A percentile compares a stretch with the other conserved stretches of the same genome.
Evolutionary conservation across 163 green algal species (phyloP).

Genomic region (Trebouxia gelatinosa): DNA sequence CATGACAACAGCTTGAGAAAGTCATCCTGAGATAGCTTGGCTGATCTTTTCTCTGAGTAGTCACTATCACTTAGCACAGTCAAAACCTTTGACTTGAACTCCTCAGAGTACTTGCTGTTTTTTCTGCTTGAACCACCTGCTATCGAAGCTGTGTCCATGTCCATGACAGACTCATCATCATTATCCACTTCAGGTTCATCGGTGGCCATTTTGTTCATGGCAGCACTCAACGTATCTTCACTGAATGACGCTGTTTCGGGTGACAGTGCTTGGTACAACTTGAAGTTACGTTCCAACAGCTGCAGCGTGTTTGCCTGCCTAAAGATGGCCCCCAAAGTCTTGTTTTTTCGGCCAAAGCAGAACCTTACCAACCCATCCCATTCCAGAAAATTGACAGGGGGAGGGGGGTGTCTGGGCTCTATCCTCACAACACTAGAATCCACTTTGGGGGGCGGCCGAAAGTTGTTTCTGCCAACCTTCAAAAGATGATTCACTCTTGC

Average conservation of each 20-base stretch:
- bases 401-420: constrained; percentile 91
- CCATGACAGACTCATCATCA: constrained; percentile 27
- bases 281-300: constrained; percentile 79
- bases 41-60: constrained; percentile 65
- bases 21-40: constrained; percentile 90
- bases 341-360: constrained; percentile 98
- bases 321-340: constrained; percentile 95
- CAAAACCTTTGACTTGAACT: constrained; percentile 62
- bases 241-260: neutral
- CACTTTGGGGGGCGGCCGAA: constrained; percentile 80
- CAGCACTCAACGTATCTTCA: neutral
- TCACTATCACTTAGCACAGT: constrained; percentile 61
- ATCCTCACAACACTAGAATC: constrained; percentile 97
- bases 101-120: constrained; percentile 46
- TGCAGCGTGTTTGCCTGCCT: constrained; percentile 58
- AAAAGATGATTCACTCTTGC: constrained; percentile 85
- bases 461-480: constrained; percentile 97
- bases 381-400: constrained; percentile 95
- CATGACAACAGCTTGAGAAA: constrained; percentile 80
- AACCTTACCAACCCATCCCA: constrained; percentile 95
- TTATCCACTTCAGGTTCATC: constrained; percentile 35
- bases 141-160: constrained; percentile 13
- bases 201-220: constrained; percentile 4
- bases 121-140: constrained; percentile 17
- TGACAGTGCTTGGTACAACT: constrained; percentile 36